phyloP scores from a whole-genome alignment of 306 rosid species.

The Cucurbita pepo region DNA sequence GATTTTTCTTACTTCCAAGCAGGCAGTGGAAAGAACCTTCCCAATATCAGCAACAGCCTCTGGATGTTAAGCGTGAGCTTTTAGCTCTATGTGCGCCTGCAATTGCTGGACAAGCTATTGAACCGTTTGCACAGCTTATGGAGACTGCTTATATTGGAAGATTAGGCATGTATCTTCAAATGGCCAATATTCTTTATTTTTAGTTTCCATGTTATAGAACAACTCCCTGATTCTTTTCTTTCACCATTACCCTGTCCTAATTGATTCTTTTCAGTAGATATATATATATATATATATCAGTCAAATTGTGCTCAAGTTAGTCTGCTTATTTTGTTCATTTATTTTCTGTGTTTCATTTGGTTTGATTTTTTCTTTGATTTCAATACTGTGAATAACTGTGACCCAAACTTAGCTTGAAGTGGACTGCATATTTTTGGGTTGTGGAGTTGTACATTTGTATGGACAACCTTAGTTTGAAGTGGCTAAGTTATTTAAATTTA shows the following conservation, averaged over 20 bases:
- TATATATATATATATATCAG: neutral
- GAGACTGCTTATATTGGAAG: constrained; percentile 94
- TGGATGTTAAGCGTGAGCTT: constrained; percentile 56
- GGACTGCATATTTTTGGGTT: neutral
- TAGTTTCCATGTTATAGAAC: neutral
- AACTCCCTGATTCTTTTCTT: neutral
- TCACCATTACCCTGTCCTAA: neutral
- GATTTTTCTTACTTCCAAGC: constrained; percentile 10
- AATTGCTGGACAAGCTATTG: constrained; percentile 78
- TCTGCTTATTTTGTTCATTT: neutral
- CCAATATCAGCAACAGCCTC: constrained; percentile 2
- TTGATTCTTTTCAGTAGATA: neutral
- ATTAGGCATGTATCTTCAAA: constrained; percentile 31
- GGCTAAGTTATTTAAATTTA: neutral
- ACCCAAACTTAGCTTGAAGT: neutral
- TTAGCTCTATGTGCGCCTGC: constrained; percentile 63
- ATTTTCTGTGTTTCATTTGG: neutral
- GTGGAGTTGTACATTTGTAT: neutral
- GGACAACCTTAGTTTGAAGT: neutral
- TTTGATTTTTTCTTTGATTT: neutral
- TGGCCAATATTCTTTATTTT: neutral
- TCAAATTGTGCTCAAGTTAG: neutral
- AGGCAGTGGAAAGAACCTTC: constrained; percentile 24
- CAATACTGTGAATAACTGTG: neutral
- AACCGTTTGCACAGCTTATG: constrained; percentile 81